These are phyloP conservation scores for Penicillium nucicola DNA, from an alignment of 495 filamentous ascomycete species.

Conservation along the genomic window DNA sequence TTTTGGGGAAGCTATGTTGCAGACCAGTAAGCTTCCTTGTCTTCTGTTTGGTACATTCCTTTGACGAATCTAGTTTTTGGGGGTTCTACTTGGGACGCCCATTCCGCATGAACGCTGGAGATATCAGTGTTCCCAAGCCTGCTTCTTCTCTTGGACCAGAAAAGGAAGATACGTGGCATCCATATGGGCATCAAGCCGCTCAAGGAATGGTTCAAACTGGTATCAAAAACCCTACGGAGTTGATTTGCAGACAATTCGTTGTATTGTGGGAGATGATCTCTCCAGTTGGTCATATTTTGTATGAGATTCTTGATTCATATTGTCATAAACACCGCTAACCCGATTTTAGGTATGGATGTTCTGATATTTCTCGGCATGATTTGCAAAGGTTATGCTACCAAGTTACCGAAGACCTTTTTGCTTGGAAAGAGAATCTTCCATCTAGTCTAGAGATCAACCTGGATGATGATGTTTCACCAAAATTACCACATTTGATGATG, in stretches of 20 bases:
- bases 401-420: conserved; percentile 43
- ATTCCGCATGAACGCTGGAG: conserved; percentile 45
- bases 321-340: conserved; percentile 11
- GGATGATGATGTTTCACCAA: conserved; percentile 32
- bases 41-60: not conserved
- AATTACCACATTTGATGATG: conserved; percentile 46
- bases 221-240: conserved; percentile 36
- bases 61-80: conserved; percentile 35
- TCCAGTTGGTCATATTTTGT: conserved; percentile 48
- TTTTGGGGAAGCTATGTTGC: conserved; percentile 53
- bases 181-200: conserved; percentile 37
- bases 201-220: conserved; percentile 16
- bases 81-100: conserved; percentile 47
- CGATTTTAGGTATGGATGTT: conserved; percentile 38
- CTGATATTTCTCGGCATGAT: conserved; percentile 41
- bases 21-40: conserved; percentile 38
- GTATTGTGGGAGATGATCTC: conserved; percentile 49
- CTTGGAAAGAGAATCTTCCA: conserved; percentile 47
- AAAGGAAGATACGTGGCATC: conserved; percentile 40
- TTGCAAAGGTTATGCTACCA: conserved; percentile 43
- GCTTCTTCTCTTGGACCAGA: conserved; percentile 31
- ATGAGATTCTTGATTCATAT: conserved; percentile 4
- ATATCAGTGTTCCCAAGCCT: conserved; percentile 43
- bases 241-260: conserved; percentile 44
- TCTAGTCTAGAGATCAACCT: conserved; percentile 40